Evolutionary conservation across 805 yeast species (phyloP).

Genomic region (Teunomyces cretensis): DNA sequence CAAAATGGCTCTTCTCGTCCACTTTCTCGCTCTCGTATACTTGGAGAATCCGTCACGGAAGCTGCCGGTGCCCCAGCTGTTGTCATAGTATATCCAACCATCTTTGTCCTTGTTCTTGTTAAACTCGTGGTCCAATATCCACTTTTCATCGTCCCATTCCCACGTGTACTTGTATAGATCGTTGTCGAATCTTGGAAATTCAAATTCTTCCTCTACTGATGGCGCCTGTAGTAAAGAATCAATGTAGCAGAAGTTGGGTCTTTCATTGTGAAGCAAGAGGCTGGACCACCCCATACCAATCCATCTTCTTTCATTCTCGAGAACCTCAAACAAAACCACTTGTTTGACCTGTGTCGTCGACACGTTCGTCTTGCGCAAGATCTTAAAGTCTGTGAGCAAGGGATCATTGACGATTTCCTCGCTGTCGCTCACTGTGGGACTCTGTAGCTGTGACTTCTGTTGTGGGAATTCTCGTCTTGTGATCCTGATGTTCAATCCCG

Average conservation of each 20-base stretch:
- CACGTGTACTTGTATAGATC: constrained; percentile 43
- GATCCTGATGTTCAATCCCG: constrained; percentile 31
- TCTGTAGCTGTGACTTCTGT: constrained; percentile 14
- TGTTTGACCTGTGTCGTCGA: constrained; percentile 47
- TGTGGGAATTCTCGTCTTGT: constrained; percentile 4
- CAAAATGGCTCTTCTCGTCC: constrained; percentile 48
- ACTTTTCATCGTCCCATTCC: constrained; percentile 56
- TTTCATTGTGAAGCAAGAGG: constrained; percentile 50
- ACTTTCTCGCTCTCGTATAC: constrained; percentile 52
- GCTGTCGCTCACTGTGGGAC: constrained; percentile 17
- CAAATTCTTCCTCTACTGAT: constrained; percentile 33
- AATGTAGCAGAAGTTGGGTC: constrained; percentile 48
- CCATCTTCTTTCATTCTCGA: constrained; percentile 64
- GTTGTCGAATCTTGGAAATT: constrained; percentile 45
- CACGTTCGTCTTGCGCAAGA: constrained; percentile 35
- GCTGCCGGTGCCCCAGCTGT: constrained; percentile 46
- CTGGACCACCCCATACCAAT: constrained; percentile 60
- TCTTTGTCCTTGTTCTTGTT: constrained; percentile 35
- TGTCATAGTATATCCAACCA: constrained; percentile 59
- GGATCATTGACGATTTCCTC: constrained; percentile 18
- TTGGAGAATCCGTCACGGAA: constrained; percentile 45
- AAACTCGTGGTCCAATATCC: constrained; percentile 48
- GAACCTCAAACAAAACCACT: constrained; percentile 48
- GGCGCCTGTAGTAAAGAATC: constrained; percentile 31
- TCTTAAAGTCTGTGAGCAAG: constrained; percentile 35